phyloP scores from a whole-genome alignment of 2,329 filamentous ascomycete genomes.

The Tolypocladium inflatum region DNA sequence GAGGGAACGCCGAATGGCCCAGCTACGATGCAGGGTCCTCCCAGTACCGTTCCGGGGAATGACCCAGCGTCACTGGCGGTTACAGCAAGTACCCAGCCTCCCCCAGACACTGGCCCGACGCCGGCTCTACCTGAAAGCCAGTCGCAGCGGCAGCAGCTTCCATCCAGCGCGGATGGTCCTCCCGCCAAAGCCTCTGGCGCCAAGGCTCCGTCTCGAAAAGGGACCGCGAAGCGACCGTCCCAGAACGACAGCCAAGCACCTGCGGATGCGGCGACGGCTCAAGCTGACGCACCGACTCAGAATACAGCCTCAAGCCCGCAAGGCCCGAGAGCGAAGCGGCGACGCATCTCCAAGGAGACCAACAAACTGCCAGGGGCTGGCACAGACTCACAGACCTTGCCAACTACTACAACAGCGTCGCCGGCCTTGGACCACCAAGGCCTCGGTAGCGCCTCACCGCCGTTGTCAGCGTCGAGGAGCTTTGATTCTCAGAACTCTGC shows the following conservation, averaged over 20 bases:
- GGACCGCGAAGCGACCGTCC: not conserved
- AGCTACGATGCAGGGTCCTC: not conserved
- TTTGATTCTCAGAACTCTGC: conserved; percentile 9
- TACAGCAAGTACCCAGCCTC: not conserved
- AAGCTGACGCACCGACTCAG: conserved; percentile 1
- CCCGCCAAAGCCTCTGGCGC: not conserved
- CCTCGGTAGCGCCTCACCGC: conserved; percentile 5
- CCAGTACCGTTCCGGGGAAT: not conserved
- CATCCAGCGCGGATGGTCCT: not conserved
- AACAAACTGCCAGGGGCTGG: conserved; percentile 5
- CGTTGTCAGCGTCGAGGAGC: conserved; percentile 3
- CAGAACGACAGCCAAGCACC: not conserved
- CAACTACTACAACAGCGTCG: conserved; percentile 5
- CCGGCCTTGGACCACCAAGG: conserved; percentile 4
- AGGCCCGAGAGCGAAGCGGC: conserved; percentile 12
- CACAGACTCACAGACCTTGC: conserved; percentile 5
- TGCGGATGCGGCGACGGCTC: not conserved
- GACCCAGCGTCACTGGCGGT: not conserved
- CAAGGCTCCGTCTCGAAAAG: not conserved
- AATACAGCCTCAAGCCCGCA: conserved; percentile 4
- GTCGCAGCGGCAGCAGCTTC: not conserved
- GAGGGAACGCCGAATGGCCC: not conserved
- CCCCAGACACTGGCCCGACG: not conserved
- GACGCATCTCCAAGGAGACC: conserved; percentile 13
- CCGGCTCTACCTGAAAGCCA: not conserved